Conservation (phyloP, 371 early-diverging fungal genomes). For the Dichotomocladium elegans region DNA sequence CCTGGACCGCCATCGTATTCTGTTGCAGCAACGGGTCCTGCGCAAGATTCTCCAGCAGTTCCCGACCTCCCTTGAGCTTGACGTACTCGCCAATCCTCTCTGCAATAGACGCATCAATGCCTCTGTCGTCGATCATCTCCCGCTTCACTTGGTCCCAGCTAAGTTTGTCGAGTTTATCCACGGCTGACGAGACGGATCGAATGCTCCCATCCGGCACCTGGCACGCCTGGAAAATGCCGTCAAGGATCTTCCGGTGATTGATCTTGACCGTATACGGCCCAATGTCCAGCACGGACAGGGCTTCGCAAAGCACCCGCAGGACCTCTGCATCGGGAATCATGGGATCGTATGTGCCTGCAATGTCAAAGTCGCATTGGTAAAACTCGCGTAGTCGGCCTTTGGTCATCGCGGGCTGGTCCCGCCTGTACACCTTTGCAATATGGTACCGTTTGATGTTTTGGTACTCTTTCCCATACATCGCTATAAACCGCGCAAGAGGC, state of each 20-base stretch:
- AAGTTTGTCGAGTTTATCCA: constrained; percentile 98
- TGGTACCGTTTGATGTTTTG: constrained; percentile 97
- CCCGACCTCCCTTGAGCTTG: constrained; percentile 67
- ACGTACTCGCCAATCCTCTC: constrained; percentile 91
- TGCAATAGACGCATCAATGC: constrained; percentile 71
- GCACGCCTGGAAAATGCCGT: constrained; percentile 92
- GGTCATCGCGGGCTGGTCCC: constrained; percentile 99
- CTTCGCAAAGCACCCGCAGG: constrained; percentile 78
- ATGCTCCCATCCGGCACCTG: constrained; percentile 88
- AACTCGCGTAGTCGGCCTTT: constrained; percentile 99
- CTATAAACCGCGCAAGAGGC: constrained; percentile 97
- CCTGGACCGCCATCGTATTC: constrained; percentile 76
- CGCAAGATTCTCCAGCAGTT: constrained; percentile 65
- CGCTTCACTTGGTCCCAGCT: constrained; percentile 90
- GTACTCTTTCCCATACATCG: constrained; percentile 82
- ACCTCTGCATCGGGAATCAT: constrained; percentile 98
- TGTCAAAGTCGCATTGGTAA: constrained; percentile 99
- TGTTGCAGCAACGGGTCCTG: constrained; percentile 56
- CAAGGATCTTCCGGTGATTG: constrained; percentile 95
- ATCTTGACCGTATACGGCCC: constrained; percentile 88
- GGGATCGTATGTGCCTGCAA: constrained; percentile 93
- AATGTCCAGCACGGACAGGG: constrained; percentile 72
- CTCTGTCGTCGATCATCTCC: constrained; percentile 92
- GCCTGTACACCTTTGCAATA: constrained; percentile 98
- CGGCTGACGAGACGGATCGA: constrained; percentile 93